Conservation (phyloP, 345 rosid species). For the Odontarrhena argentea region DNA sequence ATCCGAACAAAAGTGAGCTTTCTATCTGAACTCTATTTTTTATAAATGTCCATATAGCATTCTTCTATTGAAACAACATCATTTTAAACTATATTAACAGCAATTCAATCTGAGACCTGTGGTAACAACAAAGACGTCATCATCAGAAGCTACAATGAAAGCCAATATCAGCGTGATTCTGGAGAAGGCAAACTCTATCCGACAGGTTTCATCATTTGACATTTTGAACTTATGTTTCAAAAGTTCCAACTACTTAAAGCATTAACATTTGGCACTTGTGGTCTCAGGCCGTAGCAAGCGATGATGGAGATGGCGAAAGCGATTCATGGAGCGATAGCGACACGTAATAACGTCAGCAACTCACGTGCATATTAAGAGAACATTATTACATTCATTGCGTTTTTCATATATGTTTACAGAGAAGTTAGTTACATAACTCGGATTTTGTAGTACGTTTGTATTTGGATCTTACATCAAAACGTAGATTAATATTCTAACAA, state of each 20-base stretch:
- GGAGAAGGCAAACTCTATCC: constrained; percentile 88
- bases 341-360: constrained; percentile 2
- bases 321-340: constrained; percentile 41
- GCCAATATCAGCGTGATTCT: constrained; percentile 67
- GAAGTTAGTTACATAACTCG: constrained; percentile 28
- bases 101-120: constrained; percentile 71
- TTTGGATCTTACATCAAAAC: constrained; percentile 17
- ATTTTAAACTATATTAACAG: constrained; percentile 43
- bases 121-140: constrained; percentile 42
- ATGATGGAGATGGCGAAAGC: constrained; percentile 33
- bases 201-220: constrained; percentile 59
- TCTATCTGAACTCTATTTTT: constrained; percentile 2
- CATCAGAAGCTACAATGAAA: constrained; percentile 47
- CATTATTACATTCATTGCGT: neutral
- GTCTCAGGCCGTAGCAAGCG: constrained; percentile 41
- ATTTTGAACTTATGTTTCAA: constrained; percentile 2
- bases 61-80: constrained; percentile 4
- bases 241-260: constrained; percentile 2
- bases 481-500: constrained; percentile 5
- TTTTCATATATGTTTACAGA: neutral
- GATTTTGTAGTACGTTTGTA: constrained; percentile 28
- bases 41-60: neutral
- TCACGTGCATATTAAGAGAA: constrained; percentile 11
- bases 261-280: constrained; percentile 13
- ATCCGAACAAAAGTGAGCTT: constrained; percentile 79